Conservation (phyloP, 1,139 yeast genomes). For the Petasospora rhodanensis region DNA sequence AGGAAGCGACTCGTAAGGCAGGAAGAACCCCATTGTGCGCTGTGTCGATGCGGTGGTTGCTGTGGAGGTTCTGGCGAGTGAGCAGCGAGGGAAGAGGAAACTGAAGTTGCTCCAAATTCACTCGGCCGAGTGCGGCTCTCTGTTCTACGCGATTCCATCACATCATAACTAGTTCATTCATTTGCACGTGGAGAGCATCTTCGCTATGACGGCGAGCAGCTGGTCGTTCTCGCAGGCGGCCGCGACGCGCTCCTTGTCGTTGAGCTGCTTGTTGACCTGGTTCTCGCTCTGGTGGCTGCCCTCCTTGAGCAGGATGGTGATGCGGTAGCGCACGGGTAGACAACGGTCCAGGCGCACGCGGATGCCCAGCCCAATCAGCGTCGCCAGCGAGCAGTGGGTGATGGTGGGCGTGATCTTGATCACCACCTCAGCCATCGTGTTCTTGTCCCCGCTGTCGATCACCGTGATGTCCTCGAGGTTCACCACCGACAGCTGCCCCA, state of each 20-base stretch:
- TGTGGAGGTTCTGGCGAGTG: no score
- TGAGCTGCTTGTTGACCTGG: conserved; percentile 93
- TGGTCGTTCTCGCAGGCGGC: conserved; percentile 99
- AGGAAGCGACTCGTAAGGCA: conserved; percentile 12
- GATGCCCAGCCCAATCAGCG: conserved; percentile 91
- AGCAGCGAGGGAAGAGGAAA: no score
- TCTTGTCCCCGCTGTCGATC: conserved; percentile 45
- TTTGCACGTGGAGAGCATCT: conserved; percentile 82
- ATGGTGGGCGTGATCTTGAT: conserved; percentile 95
- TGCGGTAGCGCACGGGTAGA: conserved; percentile 79
- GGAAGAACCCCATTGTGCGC: conserved; percentile 14
- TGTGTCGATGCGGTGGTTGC: not conserved
- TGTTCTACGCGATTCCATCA: no score
- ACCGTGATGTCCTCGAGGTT: conserved; percentile 77
- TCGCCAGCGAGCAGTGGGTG: conserved; percentile 95
- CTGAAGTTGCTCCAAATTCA: no score
- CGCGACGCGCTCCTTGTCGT: conserved; percentile 96
- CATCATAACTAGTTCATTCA: no score
- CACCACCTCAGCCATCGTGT: conserved; percentile 65
- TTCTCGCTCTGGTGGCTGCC: conserved; percentile 95
- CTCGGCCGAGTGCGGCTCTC: no score
- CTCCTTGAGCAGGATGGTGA: conserved; percentile 73
- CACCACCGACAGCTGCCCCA: conserved; percentile 94
- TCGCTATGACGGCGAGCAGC: conserved; percentile 77
- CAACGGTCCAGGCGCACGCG: conserved; percentile 88